Percentiles rank a stretch among this genome's conserved stretches.
Conservation (phyloP, 2,329 filamentous ascomycete species). For the Trichoderma harzianum region DNA sequence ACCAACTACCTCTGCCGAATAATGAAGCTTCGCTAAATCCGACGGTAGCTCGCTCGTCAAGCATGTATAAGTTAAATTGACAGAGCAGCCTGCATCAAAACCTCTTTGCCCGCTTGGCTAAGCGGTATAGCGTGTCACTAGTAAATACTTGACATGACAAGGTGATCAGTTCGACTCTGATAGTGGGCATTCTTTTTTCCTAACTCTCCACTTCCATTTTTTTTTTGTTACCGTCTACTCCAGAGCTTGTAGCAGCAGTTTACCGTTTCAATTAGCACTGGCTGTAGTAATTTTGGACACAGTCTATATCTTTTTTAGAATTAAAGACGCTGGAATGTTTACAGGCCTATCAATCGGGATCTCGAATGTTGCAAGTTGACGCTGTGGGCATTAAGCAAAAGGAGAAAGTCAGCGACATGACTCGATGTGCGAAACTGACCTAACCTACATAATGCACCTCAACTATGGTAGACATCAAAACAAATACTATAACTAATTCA, state of each 20-base stretch:
- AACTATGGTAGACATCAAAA: neutral
- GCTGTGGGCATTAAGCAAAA: neutral
- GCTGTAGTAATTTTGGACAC: neutral
- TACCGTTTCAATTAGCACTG: neutral
- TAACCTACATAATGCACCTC: neutral
- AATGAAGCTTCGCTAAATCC: neutral
- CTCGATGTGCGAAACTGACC: neutral
- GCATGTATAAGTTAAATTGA: neutral
- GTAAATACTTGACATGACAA: constrained; percentile 20
- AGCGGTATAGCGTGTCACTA: constrained; percentile 21
- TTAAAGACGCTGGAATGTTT: neutral
- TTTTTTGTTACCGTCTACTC: neutral
- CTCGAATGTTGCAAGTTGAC: neutral
- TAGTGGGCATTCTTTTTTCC: constrained; percentile 18
- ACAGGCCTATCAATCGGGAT: neutral
- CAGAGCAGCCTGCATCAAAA: neutral
- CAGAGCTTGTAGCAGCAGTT: neutral
- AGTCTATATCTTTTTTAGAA: neutral
- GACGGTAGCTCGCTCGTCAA: neutral
- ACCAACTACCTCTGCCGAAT: neutral
- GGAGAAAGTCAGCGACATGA: neutral
- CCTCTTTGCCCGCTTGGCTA: constrained; percentile 18
- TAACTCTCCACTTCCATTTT: neutral
- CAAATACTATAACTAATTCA: no score
- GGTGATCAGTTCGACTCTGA: constrained; percentile 21